These are phyloP conservation scores for Laetiporus sulphureus DNA, from an alignment of 1,284 basidiomycete genomes.

Conservation along the genomic window DNA sequence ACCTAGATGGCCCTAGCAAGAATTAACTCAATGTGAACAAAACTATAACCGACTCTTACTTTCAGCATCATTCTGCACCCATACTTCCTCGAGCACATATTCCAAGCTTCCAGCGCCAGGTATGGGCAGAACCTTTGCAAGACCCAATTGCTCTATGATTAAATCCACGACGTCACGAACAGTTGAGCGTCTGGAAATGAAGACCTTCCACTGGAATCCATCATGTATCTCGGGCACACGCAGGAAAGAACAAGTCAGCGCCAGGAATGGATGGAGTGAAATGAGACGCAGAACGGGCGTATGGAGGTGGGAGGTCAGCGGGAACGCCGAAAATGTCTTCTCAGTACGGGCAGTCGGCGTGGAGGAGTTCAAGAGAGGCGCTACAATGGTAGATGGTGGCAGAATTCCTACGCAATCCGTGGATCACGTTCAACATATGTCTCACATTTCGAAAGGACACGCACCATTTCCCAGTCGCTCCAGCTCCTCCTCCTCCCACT, in stretches of 20 bases:
- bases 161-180: conserved; percentile 47
- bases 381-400: conserved; percentile 36
- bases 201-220: conserved; percentile 58
- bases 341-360: conserved; percentile 31
- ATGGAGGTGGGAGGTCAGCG: conserved; percentile 65
- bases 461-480: conserved; percentile 57
- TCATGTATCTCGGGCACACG: conserved; percentile 79
- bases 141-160: conserved; percentile 60
- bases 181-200: conserved; percentile 48
- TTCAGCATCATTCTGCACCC: conserved; percentile 39
- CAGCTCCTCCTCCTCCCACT: conserved; percentile 68
- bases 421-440: background rate
- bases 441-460: conserved; percentile 15
- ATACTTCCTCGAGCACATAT: conserved; percentile 64
- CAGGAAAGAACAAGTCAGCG: conserved; percentile 49
- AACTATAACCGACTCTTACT: too few relatives aligned
- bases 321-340: conserved; percentile 66
- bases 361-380: conserved; percentile 41
- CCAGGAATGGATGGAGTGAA: conserved; percentile 58
- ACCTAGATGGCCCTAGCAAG: conserved; percentile 19
- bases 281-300: conserved; percentile 64
- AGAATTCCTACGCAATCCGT: conserved; percentile 41
- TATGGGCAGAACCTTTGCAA: conserved; percentile 53
- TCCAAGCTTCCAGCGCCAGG: conserved; percentile 57
- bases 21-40: too few relatives aligned